Evolutionary conservation across 1,284 basidiomycete genomes (phyloP).

Genomic region (Puccinia hordei): DNA sequence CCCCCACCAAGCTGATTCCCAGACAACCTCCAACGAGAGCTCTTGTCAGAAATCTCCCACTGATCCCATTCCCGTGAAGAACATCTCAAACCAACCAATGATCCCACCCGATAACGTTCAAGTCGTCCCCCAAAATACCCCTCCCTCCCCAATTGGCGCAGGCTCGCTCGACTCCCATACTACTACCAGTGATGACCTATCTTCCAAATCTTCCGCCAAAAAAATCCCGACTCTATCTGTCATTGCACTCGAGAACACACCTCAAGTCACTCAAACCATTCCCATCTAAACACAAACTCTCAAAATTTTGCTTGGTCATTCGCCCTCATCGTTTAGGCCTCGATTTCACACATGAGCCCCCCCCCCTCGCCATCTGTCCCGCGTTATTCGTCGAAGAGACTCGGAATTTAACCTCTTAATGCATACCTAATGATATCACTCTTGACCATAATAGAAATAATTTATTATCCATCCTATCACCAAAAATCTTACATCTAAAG

Average conservation of each 20-base stretch:
- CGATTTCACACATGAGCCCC: too few relatives aligned
- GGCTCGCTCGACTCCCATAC: too few relatives aligned
- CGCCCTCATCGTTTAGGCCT: too few relatives aligned
- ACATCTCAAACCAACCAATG: too few relatives aligned
- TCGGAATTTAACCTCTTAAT: not conserved
- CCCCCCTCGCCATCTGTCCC: too few relatives aligned
- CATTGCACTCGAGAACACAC: not conserved
- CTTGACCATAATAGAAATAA: constrained; percentile 1
- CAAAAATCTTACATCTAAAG: too few relatives aligned
- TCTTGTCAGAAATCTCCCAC: not conserved
- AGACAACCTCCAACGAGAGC: not conserved
- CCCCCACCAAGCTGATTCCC: not conserved
- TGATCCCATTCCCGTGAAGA: not conserved
- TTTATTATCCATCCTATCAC: not conserved
- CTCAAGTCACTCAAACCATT: constrained; percentile 1
- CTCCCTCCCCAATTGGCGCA: too few relatives aligned
- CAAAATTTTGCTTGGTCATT: not conserved
- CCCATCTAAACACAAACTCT: not conserved
- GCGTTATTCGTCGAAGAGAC: too few relatives aligned
- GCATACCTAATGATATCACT: not conserved
- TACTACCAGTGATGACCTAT: too few relatives aligned
- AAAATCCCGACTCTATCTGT: not conserved
- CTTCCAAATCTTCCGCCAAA: not conserved
- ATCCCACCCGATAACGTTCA: too few relatives aligned
- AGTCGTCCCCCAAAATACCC: too few relatives aligned